phyloP scores from a whole-genome alignment of 345 rosid species.

The Salix brachista region DNA sequence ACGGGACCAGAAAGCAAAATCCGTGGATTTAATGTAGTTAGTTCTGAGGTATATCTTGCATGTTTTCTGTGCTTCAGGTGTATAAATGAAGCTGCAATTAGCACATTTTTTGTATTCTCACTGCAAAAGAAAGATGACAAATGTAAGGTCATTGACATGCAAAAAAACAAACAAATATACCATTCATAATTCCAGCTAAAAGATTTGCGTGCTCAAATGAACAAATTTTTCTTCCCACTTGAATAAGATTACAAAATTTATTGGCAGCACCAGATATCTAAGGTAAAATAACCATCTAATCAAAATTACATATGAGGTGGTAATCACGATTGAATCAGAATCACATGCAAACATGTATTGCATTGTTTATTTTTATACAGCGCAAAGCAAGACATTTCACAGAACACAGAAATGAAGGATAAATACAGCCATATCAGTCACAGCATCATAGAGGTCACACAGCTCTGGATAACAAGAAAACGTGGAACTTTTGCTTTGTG shows the following conservation, averaged over 20 bases:
- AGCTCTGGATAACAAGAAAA: background rate
- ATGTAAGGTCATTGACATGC: background rate
- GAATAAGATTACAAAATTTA: background rate
- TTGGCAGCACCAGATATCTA: background rate
- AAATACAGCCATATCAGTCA: background rate
- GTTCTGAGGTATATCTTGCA: constrained; percentile 66
- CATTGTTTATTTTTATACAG: background rate
- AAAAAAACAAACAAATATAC: background rate
- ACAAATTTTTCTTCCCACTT: background rate
- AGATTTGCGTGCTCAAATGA: background rate
- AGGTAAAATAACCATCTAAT: background rate
- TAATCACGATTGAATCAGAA: background rate
- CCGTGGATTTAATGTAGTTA: constrained; percentile 68
- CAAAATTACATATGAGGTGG: background rate
- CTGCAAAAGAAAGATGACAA: constrained; percentile 36
- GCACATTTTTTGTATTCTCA: constrained; percentile 70
- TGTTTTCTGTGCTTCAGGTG: constrained; percentile 77
- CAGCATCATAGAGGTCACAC: background rate
- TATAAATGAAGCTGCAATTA: constrained; percentile 71
- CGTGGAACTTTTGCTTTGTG: background rate
- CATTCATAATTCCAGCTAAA: background rate
- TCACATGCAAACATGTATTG: background rate
- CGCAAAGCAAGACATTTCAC: background rate
- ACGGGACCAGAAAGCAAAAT: constrained; percentile 94
- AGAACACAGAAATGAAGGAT: background rate